These are phyloP conservation scores for Coffea canephora DNA, from an alignment of 257 asterid species.

Conservation along the genomic window DNA sequence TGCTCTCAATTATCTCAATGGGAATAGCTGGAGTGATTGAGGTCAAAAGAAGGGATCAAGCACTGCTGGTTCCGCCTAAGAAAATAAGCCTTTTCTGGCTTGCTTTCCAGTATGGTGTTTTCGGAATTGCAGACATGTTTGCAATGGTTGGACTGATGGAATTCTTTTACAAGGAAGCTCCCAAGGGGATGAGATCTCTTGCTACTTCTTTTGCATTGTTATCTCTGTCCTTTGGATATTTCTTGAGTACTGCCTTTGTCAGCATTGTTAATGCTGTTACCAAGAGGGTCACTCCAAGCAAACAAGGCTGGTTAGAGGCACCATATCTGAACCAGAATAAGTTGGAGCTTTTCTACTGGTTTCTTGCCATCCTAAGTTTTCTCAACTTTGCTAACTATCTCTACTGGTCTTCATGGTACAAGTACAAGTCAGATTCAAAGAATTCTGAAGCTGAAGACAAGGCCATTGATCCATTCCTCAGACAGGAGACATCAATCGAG, in stretches of 20 bases:
- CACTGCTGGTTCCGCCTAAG: slow-evolving; percentile 22
- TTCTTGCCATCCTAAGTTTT: slow-evolving; percentile 50
- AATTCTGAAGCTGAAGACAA: not conserved
- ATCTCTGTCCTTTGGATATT: slow-evolving; percentile 65
- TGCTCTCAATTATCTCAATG: slow-evolving; percentile 47
- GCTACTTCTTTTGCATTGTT: slow-evolving; percentile 70
- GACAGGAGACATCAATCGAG: not conserved
- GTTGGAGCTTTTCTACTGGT: slow-evolving; percentile 61
- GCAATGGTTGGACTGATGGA: slow-evolving; percentile 67
- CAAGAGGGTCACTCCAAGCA: slow-evolving; percentile 32
- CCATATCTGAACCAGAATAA: slow-evolving; percentile 43
- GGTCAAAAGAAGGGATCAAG: slow-evolving; percentile 44
- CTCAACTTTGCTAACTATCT: slow-evolving; percentile 55
- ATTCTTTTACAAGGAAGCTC: slow-evolving; percentile 69
- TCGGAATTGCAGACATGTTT: slow-evolving; percentile 77
- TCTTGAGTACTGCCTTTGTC: slow-evolving; percentile 55
- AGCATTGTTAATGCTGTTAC: slow-evolving; percentile 42
- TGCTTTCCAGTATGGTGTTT: slow-evolving; percentile 56
- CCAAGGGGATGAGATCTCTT: slow-evolving; percentile 62
- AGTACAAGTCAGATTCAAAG: slow-evolving; percentile 37
- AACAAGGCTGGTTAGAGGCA: slow-evolving; percentile 56
- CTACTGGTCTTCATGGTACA: slow-evolving; percentile 66
- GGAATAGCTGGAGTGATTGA: slow-evolving; percentile 39
- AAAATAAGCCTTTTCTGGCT: slow-evolving; percentile 64
- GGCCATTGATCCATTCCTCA: not conserved